These are phyloP conservation scores for Suhomyces emberorum DNA, from an alignment of 805 yeast species.

Conservation along the genomic window DNA sequence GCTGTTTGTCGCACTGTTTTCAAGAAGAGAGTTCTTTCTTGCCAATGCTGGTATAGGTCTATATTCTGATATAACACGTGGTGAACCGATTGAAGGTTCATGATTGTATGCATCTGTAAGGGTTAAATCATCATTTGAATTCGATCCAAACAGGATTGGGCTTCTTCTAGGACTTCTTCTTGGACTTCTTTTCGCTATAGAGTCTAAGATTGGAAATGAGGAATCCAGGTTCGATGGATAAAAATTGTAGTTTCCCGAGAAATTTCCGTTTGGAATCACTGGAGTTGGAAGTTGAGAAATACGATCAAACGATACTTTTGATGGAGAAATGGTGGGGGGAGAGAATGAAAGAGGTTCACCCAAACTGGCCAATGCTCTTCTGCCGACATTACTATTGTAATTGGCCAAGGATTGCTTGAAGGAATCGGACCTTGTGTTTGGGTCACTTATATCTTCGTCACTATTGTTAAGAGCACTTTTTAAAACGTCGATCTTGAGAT, in stretches of 20 bases:
- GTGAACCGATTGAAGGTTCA: background rate
- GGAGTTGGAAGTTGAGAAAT: slow-evolving; percentile 49
- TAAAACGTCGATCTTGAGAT: slow-evolving; percentile 4
- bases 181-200: background rate
- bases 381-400: background rate
- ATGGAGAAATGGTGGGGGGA: slow-evolving; percentile 14
- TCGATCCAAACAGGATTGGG: background rate
- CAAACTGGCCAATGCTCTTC: background rate
- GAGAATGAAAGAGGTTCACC: slow-evolving; percentile 7
- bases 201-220: background rate
- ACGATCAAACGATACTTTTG: slow-evolving; percentile 21
- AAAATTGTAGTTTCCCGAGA: slow-evolving; percentile 3
- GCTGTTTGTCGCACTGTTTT: slow-evolving; percentile 8
- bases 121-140: background rate
- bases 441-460: background rate
- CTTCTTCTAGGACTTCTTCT: background rate
- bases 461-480: background rate
- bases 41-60: slow-evolving; percentile 21
- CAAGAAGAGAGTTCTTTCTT: slow-evolving; percentile 16
- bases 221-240: slow-evolving; percentile 1
- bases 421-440: too few relatives aligned
- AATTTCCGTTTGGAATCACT: slow-evolving; percentile 13
- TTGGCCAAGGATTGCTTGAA: slow-evolving; percentile 1
- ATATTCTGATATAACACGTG: slow-evolving; percentile 39
- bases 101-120: background rate